Conservation (phyloP, 805 yeast genomes). For the Dipodascopsis uninucleata region DNA sequence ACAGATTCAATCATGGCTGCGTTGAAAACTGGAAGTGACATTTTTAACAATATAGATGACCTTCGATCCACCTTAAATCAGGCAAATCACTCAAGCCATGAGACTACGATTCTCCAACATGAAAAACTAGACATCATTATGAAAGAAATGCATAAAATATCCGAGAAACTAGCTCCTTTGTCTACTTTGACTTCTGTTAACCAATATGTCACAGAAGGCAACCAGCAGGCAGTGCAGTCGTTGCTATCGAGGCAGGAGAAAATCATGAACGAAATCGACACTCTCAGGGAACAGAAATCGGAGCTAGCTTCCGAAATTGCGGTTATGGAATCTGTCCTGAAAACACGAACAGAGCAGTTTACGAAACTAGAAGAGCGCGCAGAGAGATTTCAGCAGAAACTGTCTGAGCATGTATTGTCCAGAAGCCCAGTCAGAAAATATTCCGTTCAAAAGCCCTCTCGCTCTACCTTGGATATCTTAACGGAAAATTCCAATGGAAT, state of each 20-base stretch:
- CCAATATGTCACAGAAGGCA: slow-evolving; percentile 26
- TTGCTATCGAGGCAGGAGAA: too few species aligned
- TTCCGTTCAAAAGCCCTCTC: not conserved
- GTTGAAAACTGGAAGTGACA: too few species aligned
- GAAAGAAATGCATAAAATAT: slow-evolving; percentile 9
- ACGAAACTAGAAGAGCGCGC: slow-evolving; percentile 34
- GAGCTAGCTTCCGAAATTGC: slow-evolving; percentile 30
- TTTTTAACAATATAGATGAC: too few species aligned
- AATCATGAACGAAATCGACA: slow-evolving; percentile 24
- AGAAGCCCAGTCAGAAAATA: not conserved
- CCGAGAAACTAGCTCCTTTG: slow-evolving; percentile 12
- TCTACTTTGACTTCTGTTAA: slow-evolving; percentile 20
- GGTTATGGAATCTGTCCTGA: slow-evolving; percentile 31
- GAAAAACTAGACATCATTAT: slow-evolving; percentile 16
- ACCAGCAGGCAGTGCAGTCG: too few species aligned
- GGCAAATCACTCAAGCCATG: slow-evolving; percentile 8
- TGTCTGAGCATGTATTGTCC: slow-evolving; percentile 25
- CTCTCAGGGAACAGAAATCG: slow-evolving; percentile 25
- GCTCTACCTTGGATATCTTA: not conserved
- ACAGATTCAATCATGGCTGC: too few species aligned
- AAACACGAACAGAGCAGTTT: slow-evolving; percentile 33
- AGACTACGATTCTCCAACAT: slow-evolving; percentile 11
- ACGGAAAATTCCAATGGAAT: too few species aligned
- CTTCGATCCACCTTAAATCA: slow-evolving; percentile 1
- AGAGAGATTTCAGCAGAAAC: slow-evolving; percentile 29